phyloP scores from a whole-genome alignment of 495 filamentous ascomycete genomes.

The Astrocystis sublimbata region DNA sequence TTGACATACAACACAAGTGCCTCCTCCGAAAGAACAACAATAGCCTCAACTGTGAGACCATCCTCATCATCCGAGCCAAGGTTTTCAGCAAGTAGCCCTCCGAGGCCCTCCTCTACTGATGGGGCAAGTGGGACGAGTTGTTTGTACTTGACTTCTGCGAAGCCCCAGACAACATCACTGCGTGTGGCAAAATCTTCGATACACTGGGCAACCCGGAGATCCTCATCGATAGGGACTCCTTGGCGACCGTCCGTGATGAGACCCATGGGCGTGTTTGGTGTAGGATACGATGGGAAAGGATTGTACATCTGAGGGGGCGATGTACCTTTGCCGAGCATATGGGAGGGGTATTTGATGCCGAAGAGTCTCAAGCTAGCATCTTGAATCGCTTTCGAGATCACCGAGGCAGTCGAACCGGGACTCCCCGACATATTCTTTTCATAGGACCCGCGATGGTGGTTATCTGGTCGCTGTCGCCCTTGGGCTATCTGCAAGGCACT shows the following conservation, averaged over 20 bases:
- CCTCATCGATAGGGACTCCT: constrained; percentile 70
- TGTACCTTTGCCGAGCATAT: constrained; percentile 63
- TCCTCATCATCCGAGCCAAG: constrained; percentile 58
- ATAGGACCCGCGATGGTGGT: constrained; percentile 68
- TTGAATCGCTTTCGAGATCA: constrained; percentile 91
- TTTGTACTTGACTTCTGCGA: constrained; percentile 98
- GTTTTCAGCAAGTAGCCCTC: constrained; percentile 52
- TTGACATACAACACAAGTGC: constrained; percentile 96
- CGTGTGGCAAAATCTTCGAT: constrained; percentile 90
- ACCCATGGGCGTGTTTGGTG: constrained; percentile 53
- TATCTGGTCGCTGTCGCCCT: constrained; percentile 59
- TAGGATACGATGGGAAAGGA: constrained; percentile 82
- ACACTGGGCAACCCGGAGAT: constrained; percentile 69
- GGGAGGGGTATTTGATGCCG: constrained; percentile 70
- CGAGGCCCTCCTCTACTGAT: constrained; percentile 68
- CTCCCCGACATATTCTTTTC: constrained; percentile 76
- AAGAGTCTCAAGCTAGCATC: constrained; percentile 87
- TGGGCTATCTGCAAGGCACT: constrained; percentile 69
- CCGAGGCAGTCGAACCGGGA: constrained; percentile 78
- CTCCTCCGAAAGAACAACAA: constrained; percentile 87
- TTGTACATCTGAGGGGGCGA: constrained; percentile 79
- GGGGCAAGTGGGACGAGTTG: constrained; percentile 88
- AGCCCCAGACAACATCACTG: constrained; percentile 93
- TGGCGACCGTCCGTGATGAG: constrained; percentile 69
- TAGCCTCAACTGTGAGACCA: constrained; percentile 78